Percentiles rank a stretch among this genome's conserved stretches.
phyloP scores from a whole-genome alignment of 768 basidiomycete species.

The Russula earlei region DNA sequence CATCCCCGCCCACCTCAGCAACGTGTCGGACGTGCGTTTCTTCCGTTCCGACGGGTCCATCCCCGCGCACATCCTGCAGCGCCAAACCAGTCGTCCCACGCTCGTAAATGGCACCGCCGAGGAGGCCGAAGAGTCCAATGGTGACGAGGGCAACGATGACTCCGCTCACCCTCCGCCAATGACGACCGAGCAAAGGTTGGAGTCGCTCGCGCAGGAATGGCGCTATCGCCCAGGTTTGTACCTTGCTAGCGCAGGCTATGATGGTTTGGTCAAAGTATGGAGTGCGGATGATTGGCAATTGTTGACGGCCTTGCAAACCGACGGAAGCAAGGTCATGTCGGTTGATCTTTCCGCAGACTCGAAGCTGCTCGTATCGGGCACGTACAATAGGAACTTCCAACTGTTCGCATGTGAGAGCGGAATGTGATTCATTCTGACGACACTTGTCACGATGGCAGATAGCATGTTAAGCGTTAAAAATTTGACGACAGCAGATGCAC shows the following conservation, averaged over 20 bases:
- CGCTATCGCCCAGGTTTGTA: slow-evolving; percentile 82
- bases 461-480: slow-evolving; percentile 16
- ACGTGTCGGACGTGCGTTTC: slow-evolving; percentile 92
- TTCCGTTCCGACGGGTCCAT: slow-evolving; percentile 56
- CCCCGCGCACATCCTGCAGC: slow-evolving; percentile 30
- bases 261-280: slow-evolving; percentile 94
- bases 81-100: slow-evolving; percentile 25
- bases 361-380: slow-evolving; percentile 77
- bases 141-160: slow-evolving; percentile 13
- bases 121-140: slow-evolving; percentile 26
- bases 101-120: slow-evolving; percentile 42
- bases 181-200: slow-evolving; percentile 18
- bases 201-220: slow-evolving; percentile 53
- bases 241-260: slow-evolving; percentile 89
- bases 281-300: slow-evolving; percentile 97
- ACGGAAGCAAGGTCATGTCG: slow-evolving; percentile 98
- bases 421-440: slow-evolving; percentile 2
- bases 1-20: slow-evolving; percentile 91
- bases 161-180: slow-evolving; percentile 1
- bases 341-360: slow-evolving; percentile 85
- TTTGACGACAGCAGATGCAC: slow-evolving; percentile 14
- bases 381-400: slow-evolving; percentile 92
- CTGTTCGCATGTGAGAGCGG: slow-evolving; percentile 61
- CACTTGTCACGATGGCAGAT: background rate
- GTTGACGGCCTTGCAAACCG: slow-evolving; percentile 78